A percentile compares a stretch with the other conserved stretches of the same genome.
These are phyloP conservation scores for Skeletonema grethae DNA, from an alignment of 108 stramenopile species.

Conservation along the genomic window DNA sequence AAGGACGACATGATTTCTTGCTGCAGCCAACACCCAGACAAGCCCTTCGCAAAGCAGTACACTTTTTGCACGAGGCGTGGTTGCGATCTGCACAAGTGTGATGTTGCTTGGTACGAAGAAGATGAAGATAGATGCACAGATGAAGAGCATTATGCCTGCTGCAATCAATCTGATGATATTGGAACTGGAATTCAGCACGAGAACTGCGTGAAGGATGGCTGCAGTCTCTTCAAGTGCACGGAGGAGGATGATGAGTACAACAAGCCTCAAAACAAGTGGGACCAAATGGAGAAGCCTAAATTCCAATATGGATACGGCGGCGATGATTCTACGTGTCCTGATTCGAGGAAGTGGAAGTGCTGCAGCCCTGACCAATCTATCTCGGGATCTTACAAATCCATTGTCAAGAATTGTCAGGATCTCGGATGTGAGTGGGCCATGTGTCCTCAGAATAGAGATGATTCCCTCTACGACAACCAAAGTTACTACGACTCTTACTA, in stretches of 20 bases:
- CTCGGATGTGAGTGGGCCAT: background rate
- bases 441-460: constrained; percentile 1
- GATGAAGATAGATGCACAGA: background rate
- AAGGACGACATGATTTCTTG: background rate
- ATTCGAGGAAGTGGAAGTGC: background rate
- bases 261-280: background rate
- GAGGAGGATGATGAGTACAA: background rate
- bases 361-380: background rate
- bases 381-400: background rate
- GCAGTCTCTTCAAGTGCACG: background rate
- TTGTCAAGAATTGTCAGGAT: background rate
- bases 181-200: background rate
- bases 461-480: background rate
- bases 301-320: background rate
- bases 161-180: background rate
- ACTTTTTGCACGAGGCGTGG: background rate
- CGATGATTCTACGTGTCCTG: background rate
- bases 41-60: background rate
- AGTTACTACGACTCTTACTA: background rate
- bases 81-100: background rate
- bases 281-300: background rate
- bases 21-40: background rate
- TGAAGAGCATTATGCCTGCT: background rate
- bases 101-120: background rate
- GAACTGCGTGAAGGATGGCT: background rate